Evolutionary conservation across 140 eudicot genomes (phyloP).

Genomic region (Ambrosia hybrid): DNA sequence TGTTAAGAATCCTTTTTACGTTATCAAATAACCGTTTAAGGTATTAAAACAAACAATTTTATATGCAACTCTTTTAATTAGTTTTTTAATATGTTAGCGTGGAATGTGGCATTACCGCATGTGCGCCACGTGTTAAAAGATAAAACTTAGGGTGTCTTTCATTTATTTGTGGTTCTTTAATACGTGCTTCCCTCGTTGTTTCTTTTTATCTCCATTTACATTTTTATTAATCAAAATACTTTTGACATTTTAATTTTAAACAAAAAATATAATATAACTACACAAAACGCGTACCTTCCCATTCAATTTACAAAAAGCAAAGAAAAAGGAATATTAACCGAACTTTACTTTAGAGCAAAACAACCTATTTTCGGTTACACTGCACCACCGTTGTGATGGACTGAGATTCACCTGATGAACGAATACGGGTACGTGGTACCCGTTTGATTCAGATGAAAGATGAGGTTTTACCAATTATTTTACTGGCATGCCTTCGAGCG

Average conservation of each 20-base stretch:
- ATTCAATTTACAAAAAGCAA: neutral
- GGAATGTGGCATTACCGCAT: neutral
- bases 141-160: neutral
- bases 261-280: neutral
- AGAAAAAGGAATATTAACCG: neutral
- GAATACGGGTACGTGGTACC: too few relatives aligned
- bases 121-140: slow-evolving; percentile 2
- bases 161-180: neutral
- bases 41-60: neutral
- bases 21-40: too few relatives aligned
- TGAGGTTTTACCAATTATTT: too few relatives aligned
- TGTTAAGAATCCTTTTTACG: too few relatives aligned
- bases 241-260: neutral
- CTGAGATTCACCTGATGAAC: too few relatives aligned
- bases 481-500: too few relatives aligned
- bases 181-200: neutral
- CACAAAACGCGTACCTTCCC: slow-evolving; percentile 1
- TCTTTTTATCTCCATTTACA: neutral
- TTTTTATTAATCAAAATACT: neutral
- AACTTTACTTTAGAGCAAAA: neutral
- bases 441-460: too few relatives aligned
- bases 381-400: too few relatives aligned
- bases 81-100: neutral
- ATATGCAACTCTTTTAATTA: too few relatives aligned
- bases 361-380: neutral